Percentiles rank a stretch among this genome's conserved stretches.
These are phyloP conservation scores for Fusarium vanettenii DNA, from an alignment of 2,329 filamentous ascomycete genomes.

Conservation along the genomic window DNA sequence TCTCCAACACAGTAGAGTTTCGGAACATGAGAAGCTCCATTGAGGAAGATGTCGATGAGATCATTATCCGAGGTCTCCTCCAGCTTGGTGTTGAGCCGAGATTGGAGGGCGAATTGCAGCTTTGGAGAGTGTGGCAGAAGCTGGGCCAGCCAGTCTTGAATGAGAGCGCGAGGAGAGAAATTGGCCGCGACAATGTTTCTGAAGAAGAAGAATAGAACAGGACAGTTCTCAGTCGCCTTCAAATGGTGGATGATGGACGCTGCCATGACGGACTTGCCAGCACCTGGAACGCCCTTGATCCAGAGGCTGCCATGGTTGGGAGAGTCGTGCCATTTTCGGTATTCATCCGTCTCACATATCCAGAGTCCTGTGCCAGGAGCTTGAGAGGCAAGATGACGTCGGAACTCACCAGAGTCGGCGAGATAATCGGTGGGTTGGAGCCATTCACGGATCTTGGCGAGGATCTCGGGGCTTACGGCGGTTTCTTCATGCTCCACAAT, in stretches of 20 bases:
- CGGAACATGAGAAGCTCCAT: slow-evolving; percentile 25
- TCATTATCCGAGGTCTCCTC: slow-evolving; percentile 36
- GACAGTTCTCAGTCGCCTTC: slow-evolving; percentile 25
- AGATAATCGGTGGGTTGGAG: slow-evolving; percentile 45
- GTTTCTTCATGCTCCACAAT: slow-evolving; percentile 30
- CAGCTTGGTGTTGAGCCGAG: slow-evolving; percentile 15
- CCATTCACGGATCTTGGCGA: slow-evolving; percentile 38
- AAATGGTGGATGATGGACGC: slow-evolving; percentile 39
- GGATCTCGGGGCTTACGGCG: slow-evolving; percentile 14
- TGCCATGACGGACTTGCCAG: slow-evolving; percentile 42
- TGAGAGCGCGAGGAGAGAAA: slow-evolving; percentile 34
- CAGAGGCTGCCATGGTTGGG: slow-evolving; percentile 38
- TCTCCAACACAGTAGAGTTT: slow-evolving; percentile 38
- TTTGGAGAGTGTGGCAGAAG: slow-evolving; percentile 33
- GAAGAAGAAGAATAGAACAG: slow-evolving; percentile 40
- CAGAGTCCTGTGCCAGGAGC: slow-evolving; percentile 42
- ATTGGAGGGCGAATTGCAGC: slow-evolving; percentile 33
- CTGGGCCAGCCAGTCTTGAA: slow-evolving; percentile 41
- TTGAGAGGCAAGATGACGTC: slow-evolving; percentile 38
- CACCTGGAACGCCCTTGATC: slow-evolving; percentile 43
- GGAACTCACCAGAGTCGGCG: slow-evolving; percentile 41
- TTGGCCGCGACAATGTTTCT: slow-evolving; percentile 38
- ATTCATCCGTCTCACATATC: slow-evolving; percentile 40
- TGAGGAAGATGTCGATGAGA: slow-evolving; percentile 32
- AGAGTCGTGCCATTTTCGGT: slow-evolving; percentile 38